Base-by-base conservation (phyloP, 1,284 basidiomycete species). In the Tremellales sp. region DNA sequence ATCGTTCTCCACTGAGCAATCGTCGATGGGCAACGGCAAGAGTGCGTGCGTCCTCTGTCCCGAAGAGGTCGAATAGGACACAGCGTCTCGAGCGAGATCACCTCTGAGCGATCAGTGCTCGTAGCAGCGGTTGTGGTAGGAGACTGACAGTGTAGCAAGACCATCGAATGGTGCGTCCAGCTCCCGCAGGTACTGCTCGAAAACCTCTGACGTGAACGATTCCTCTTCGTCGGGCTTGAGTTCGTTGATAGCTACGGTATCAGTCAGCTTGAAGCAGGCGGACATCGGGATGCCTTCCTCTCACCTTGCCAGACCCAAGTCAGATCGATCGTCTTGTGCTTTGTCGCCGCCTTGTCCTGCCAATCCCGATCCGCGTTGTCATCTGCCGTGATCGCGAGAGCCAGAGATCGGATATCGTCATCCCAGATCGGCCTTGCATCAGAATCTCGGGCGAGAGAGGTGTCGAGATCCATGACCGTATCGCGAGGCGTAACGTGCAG, bases 221-320 rank as follows among this genome's bases (percentile, higher is more conserved):
- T 31, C 21, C 6, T 44, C 31, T 25, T 51, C 35, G 2, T 45
- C 46, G n/a, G 17, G 6, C n/a, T 8, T 40, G 6, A 13, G 22
- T 27, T 4, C 43, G 39, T 67, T 61, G 54, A 63, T 57, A 12
- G 58, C 62, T 62, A n/a, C n/a, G 33, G 17, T 21, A 3, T 6
- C 3, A n/a, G 40, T 49, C 46, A 45, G 48, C 39, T n/a, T 23
- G 22, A 5, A 26, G 23, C 26, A 31, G n/a, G 13, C 7, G 13
- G 4, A 5, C 17, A 17, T 45, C 10, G 6, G 15, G 15, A 46
- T 3, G 37, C 22, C n/a, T 6, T 25, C 5, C 3, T 53, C 64
- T 56, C 26, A 70, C 68, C 52, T 2, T 56, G 36, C 67, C 67
- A 70, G 12, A 57, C 63, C 63, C 65, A 65, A 21, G 64, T 46